Evolutionary conservation across 2,329 filamentous ascomycete species (phyloP), one percentile per base, ranked within the genome.

Genomic region (Lachnellula cervina): DNA sequence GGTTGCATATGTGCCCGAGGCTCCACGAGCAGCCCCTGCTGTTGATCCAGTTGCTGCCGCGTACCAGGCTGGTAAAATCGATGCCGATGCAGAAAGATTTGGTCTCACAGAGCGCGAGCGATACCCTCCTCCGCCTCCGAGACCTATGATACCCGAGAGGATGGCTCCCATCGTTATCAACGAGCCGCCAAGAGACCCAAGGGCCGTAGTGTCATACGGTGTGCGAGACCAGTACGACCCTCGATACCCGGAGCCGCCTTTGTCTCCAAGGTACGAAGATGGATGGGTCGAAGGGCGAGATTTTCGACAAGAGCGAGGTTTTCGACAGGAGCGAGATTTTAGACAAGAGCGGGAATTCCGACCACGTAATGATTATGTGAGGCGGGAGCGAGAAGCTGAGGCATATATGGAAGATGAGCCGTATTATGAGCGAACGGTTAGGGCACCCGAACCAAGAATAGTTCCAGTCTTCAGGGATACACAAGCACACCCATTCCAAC

Each of bases 11-110:
- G 59, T 56, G 17, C 63, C 65, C 21, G 62, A 66, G 23, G 57
- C 60, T 19, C 64, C 62, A 25, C 61, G 54, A 35, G 38, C 34
- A n/a, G 37, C 28, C n/a, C 49, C 61, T 34, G 40, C 13, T 7
- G 11, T 55, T 21, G 63, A 63, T 47, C 50, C 59, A 9, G 55
- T 66, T 38, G 49, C 56, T 28, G 63, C 62, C n/a, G 60, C 64
- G 23, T 66, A 66, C 51, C 55, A 63, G 47, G 65, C 65, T 34
- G 62, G 65, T 4, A 63, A 57, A 45, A 49, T 59, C 2, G 66
- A 68, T 54, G 61, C 57, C 14, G 59, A 64, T 19, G 61, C 59
- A 8, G 66, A 69, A 50, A 60, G 58, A 45, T 57, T 53, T 40
- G 60, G 59, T 11, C 48, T 51, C 14, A 51, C 19, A 23, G 52